Evolutionary conservation across 176 grass and related monocot species (phyloP).

Genomic region (barley (Hordeum vulgare)): DNA sequence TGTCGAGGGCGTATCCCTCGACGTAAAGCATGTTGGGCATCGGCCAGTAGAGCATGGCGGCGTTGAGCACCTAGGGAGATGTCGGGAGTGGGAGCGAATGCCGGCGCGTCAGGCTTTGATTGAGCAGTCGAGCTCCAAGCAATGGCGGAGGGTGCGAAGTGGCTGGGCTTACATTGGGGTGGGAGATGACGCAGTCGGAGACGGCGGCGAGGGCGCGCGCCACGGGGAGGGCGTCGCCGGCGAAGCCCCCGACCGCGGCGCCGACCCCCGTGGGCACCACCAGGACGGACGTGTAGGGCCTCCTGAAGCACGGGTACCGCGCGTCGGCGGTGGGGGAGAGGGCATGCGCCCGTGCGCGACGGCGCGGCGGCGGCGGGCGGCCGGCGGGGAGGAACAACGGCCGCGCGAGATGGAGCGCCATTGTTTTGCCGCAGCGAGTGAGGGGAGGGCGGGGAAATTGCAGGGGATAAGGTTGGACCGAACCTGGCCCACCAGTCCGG

Average conservation of each 20-base stretch:
- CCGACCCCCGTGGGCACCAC: constrained; percentile 85
- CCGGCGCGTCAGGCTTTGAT: neutral
- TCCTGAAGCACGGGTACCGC: constrained; percentile 30
- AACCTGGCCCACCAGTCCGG: neutral
- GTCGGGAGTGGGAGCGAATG: neutral
- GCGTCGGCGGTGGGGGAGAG: neutral
- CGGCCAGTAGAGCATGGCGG: constrained; percentile 90
- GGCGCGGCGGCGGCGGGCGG: constrained; percentile 5
- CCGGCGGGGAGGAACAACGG: neutral
- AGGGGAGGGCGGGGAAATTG: neutral
- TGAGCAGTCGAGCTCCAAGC: neutral
- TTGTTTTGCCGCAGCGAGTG: neutral
- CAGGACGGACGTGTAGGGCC: constrained; percentile 82
- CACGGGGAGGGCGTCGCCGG: constrained; percentile 85
- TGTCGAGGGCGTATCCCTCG: constrained; percentile 84
- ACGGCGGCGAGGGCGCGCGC: constrained; percentile 54
- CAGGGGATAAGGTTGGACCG: neutral
- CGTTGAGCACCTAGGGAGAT: constrained; percentile 60
- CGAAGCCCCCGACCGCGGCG: constrained; percentile 71
- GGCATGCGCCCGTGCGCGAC: neutral
- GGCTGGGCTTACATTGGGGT: constrained; percentile 59
- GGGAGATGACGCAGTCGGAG: constrained; percentile 80
- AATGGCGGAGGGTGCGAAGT: neutral
- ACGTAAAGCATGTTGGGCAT: constrained; percentile 81
- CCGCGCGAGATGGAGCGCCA: constrained; percentile 35